Percentiles rank a stretch among this genome's conserved stretches.
Conservation (phyloP, 1,139 yeast genomes). For the Saccharomycopsis hybrid region DNA sequence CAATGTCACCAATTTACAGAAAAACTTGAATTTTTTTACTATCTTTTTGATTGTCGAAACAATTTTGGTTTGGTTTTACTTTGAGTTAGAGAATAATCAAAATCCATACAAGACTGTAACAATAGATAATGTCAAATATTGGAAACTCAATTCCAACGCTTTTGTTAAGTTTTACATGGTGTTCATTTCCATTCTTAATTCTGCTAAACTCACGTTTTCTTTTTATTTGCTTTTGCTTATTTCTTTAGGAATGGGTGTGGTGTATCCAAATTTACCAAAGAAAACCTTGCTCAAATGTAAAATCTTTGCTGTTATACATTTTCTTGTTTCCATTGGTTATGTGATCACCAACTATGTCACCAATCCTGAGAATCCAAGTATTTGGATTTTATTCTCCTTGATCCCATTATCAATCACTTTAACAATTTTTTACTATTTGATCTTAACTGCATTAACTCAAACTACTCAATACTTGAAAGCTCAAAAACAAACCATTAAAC, state of each 20-base stretch:
- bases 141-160: conserved; percentile 40
- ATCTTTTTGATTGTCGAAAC: conserved; percentile 80
- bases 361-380: conserved; percentile 38
- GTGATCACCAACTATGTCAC: conserved; percentile 61
- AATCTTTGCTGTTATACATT: conserved; percentile 67
- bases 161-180: conserved; percentile 72
- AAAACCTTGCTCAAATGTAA: conserved; percentile 75
- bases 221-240: conserved; percentile 82
- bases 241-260: conserved; percentile 91
- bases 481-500: conserved; percentile 88
- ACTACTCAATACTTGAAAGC: conserved; percentile 71
- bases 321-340: conserved; percentile 59
- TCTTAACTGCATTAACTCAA: conserved; percentile 62
- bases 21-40: conserved; percentile 80
- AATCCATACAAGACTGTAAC: conserved; percentile 31
- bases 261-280: conserved; percentile 72
- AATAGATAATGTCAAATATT: conserved; percentile 10
- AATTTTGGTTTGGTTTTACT: conserved; percentile 85
- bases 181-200: conserved; percentile 70
- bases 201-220: conserved; percentile 80
- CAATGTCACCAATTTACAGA: conserved; percentile 85
- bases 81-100: conserved; percentile 69
- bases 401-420: conserved; percentile 70
- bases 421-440: conserved; percentile 67
- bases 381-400: conserved; percentile 38